Evolutionary conservation across 192 early-diverging fungal species (phyloP), one percentile per base, ranked within the genome.

Genomic region (Coemansia sp.): DNA sequence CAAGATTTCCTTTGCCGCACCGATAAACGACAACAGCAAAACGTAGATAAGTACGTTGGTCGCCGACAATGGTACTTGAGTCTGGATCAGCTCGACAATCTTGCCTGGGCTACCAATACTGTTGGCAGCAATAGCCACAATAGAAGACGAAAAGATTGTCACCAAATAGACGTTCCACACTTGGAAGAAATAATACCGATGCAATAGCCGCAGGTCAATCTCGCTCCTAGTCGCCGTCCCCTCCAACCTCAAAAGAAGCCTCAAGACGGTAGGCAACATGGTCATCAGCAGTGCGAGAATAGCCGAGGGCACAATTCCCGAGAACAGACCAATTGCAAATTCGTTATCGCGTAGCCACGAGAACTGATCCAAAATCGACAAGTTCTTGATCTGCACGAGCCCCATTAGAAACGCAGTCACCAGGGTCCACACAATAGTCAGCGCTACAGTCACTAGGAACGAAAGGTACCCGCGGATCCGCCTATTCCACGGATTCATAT

Each of bases 1-100:
- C 21, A 93, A 64, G 5, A 96, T 67, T 69, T 92, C 90, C 19
- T 87, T 75, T 6, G 91, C 86, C 1, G 93, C 86, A 49, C 89
- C 86, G 0, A 88, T 86, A 42, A 94, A 85, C 8, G 89, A 87
- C 23, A 87, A 86, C 62, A 98, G 82, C 70, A 96, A 84, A 10
- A 96, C 85, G 74, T 93, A 98, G 19, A 91, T 92, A 23, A 95
- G 88, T 61, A 95, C 95, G 67, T 91, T 93, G 49, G 88, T 90
- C 1, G 93, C 89, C 9, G 90, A 89, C 30, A 76, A 65, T 2
- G 96, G 96, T 0, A 98, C 85, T 10, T 86, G 74, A 8, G 86
- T 70, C 32, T 80, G 71, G 47, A 94, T 86, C 33, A 75, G 37
- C 3, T 79, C 40, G 33, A 93, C 44, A 8, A 87, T 77, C 7